Evolutionary conservation across 352 stramenopile genomes (phyloP).

Genomic region (Globisporangium camurandrum): DNA sequence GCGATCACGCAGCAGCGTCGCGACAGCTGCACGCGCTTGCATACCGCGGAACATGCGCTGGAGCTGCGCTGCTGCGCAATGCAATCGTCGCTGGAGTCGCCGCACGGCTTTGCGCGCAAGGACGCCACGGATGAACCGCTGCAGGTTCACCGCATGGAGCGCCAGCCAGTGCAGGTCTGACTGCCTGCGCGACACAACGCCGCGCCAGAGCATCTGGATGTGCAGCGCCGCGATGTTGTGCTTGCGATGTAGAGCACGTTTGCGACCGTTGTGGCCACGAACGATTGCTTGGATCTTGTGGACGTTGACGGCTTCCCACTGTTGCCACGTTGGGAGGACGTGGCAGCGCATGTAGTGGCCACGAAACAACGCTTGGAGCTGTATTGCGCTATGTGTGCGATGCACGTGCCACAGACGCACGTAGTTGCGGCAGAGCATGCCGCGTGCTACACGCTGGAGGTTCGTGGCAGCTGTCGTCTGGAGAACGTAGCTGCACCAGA

Average conservation of each 20-base stretch:
- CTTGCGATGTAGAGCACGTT: conserved; percentile 5
- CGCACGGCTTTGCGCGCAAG: conserved; percentile 33
- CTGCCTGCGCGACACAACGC: conserved; percentile 27
- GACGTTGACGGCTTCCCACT: conserved; percentile 54
- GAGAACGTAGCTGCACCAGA: conserved; percentile 37
- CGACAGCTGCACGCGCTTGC: conserved; percentile 25
- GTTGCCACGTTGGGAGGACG: conserved; percentile 36
- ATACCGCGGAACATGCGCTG: conserved; percentile 67
- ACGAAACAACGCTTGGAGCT: conserved; percentile 53
- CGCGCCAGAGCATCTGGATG: conserved; percentile 66
- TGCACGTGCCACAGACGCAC: conserved; percentile 51
- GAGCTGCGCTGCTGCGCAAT: conserved; percentile 36
- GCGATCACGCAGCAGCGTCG: conserved; percentile 35
- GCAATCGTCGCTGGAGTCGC: conserved; percentile 7
- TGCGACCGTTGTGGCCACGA: conserved; percentile 34
- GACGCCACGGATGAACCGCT: conserved; percentile 44
- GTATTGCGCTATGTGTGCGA: conserved; percentile 33
- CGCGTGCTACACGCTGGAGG: conserved; percentile 48
- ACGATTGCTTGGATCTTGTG: conserved; percentile 60
- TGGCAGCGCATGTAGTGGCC: conserved; percentile 40
- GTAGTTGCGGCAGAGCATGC: conserved; percentile 40
- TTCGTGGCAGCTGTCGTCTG: conserved; percentile 31
- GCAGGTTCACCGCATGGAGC: conserved; percentile 34
- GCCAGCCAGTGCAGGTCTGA: conserved; percentile 49
- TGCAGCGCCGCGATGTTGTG: conserved; percentile 30